Conservation (phyloP, 2,329 filamentous ascomycete genomes). For the Xylaria sp. region DNA sequence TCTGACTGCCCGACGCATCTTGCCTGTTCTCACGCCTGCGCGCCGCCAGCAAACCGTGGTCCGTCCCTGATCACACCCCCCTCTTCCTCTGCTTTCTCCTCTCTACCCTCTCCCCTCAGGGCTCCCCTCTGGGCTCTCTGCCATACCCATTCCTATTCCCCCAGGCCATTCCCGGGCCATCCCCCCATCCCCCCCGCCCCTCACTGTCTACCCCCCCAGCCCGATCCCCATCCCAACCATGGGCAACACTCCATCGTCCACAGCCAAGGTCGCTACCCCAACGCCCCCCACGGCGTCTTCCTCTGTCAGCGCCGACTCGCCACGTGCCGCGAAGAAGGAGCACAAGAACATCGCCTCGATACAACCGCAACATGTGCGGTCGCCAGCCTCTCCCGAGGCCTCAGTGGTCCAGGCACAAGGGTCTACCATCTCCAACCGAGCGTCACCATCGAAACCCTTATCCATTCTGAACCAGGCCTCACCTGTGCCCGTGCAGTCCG, state of each 20-base stretch:
- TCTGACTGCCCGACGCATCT: background rate
- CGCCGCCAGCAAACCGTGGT: slow-evolving; percentile 1
- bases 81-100: too few relatives aligned
- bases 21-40: slow-evolving; percentile 16
- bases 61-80: background rate
- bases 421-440: slow-evolving; percentile 46
- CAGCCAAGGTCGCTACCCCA: slow-evolving; percentile 32
- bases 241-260: slow-evolving; percentile 41
- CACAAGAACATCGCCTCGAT: slow-evolving; percentile 51
- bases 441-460: slow-evolving; percentile 45
- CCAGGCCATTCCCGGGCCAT: slow-evolving; percentile 5
- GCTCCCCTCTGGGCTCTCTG: too few relatives aligned
- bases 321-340: slow-evolving; percentile 37
- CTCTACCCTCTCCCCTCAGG: too few relatives aligned
- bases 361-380: slow-evolving; percentile 44
- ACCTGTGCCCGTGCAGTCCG: slow-evolving; percentile 31
- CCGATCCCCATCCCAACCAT: slow-evolving; percentile 30
- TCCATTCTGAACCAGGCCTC: slow-evolving; percentile 46
- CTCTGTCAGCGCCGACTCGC: slow-evolving; percentile 30
- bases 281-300: slow-evolving; percentile 25
- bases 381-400: slow-evolving; percentile 55
- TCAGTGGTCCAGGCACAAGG: slow-evolving; percentile 57
- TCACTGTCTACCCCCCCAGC: slow-evolving; percentile 7
- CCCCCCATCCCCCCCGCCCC: slow-evolving; percentile 13
- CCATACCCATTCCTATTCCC: too few relatives aligned